phyloP scores from a whole-genome alignment of 225 moss, liverwort and hornwort genomes.

The Straminergon stramineum region DNA sequence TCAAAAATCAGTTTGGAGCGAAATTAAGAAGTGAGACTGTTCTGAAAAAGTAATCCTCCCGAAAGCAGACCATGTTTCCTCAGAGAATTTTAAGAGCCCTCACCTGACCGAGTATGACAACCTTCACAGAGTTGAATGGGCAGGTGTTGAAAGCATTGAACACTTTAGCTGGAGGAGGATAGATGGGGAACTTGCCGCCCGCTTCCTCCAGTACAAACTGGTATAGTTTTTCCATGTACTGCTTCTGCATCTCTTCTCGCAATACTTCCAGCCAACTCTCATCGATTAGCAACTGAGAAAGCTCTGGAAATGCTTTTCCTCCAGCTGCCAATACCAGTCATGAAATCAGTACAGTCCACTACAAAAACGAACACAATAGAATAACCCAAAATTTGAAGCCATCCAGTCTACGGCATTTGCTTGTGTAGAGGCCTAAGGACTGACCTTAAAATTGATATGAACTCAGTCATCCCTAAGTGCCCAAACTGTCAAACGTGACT shows the following conservation, averaged over 20 bases:
- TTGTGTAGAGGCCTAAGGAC: not conserved
- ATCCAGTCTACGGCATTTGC: not conserved
- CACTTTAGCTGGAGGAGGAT: constrained; percentile 65
- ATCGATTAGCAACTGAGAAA: constrained; percentile 60
- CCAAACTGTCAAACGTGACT: not conserved
- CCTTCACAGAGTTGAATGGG: constrained; percentile 79
- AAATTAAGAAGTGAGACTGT: not conserved
- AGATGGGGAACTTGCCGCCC: constrained; percentile 65
- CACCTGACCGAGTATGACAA: constrained; percentile 96
- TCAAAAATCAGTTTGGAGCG: not conserved
- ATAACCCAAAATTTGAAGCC: not conserved
- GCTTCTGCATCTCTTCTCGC: constrained; percentile 50
- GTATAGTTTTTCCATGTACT: constrained; percentile 55
- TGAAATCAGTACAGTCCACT: not conserved
- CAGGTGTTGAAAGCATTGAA: constrained; percentile 93
- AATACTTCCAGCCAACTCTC: constrained; percentile 75
- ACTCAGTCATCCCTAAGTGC: too few relatives aligned
- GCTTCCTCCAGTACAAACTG: constrained; percentile 69
- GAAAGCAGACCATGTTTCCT: not conserved
- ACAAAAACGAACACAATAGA: not conserved
- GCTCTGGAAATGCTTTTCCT: constrained; percentile 54
- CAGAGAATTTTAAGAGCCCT: not conserved
- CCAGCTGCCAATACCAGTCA: constrained; percentile 18
- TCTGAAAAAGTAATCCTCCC: not conserved
- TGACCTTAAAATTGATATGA: not conserved